Percentiles rank a stretch among this genome's conserved stretches.
Conservation (phyloP, 352 stramenopile species). For the Pythium biforme region DNA sequence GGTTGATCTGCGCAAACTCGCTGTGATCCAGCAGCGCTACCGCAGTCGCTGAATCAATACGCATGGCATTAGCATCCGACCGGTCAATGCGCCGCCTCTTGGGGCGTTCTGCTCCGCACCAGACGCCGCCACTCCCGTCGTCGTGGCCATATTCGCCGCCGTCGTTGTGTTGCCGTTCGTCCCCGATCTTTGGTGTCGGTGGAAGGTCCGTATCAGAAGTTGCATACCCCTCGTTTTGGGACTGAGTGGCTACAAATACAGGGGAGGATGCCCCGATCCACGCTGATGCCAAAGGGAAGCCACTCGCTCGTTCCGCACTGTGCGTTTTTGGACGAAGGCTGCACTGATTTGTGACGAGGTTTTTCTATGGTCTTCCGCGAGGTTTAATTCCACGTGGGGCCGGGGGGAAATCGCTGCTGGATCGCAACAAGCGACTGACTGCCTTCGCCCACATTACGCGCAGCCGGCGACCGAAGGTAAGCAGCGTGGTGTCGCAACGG, state of each 20-base stretch:
- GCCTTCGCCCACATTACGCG: conserved; percentile 19
- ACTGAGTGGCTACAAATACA: neutral
- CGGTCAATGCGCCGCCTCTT: conserved; percentile 20
- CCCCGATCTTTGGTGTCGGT: neutral
- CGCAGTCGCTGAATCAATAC: neutral
- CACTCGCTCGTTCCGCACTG: conserved; percentile 13
- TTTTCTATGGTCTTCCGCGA: conserved; percentile 19
- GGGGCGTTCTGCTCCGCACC: conserved; percentile 15
- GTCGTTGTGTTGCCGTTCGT: neutral
- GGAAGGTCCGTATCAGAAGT: conserved; percentile 8
- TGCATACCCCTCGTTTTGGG: neutral
- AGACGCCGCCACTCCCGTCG: neutral
- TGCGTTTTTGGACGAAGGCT: conserved; percentile 16
- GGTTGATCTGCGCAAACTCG: conserved; percentile 34
- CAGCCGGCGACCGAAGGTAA: conserved; percentile 21
- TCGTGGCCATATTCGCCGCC: conserved; percentile 10
- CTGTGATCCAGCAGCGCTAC: conserved; percentile 20
- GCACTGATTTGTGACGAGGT: conserved; percentile 25
- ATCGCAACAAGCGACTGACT: conserved; percentile 22
- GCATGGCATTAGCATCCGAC: neutral
- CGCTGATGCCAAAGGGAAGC: conserved; percentile 3
- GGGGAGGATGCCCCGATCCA: neutral
- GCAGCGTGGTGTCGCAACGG: neutral
- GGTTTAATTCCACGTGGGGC: conserved; percentile 29
- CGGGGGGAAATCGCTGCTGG: conserved; percentile 24